A percentile compares a stretch with the other conserved stretches of the same genome.
phyloP scores from a whole-genome alignment of 2,329 filamentous ascomycete genomes.

The Alternaria incomplexa region DNA sequence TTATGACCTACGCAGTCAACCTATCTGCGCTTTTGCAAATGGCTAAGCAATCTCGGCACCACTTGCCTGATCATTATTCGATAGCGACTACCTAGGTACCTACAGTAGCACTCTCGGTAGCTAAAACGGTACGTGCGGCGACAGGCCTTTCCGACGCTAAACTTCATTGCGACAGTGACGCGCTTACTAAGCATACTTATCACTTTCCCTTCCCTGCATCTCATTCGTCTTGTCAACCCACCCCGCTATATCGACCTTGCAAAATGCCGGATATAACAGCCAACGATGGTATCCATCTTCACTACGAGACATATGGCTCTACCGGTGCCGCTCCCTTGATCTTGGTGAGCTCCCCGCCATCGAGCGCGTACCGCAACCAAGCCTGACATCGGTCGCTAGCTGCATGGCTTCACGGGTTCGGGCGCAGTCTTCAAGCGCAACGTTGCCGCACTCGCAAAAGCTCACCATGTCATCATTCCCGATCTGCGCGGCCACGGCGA shows the following conservation, averaged over 20 bases:
- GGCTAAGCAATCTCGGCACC: too few species aligned
- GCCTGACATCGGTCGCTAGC: slow-evolving; percentile 10
- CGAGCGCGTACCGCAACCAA: neutral
- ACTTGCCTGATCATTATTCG: too few species aligned
- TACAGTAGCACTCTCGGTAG: too few species aligned
- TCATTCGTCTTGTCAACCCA: too few species aligned
- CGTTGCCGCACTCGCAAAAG: slow-evolving; percentile 8
- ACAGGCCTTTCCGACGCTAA: neutral
- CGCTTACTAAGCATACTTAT: too few species aligned
- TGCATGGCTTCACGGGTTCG: slow-evolving; percentile 38
- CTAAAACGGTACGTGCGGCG: neutral
- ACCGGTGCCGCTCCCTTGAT: slow-evolving; percentile 14
- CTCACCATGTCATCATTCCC: slow-evolving; percentile 21
- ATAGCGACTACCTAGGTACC: too few species aligned
- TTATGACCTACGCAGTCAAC: neutral
- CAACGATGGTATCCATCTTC: slow-evolving; percentile 21
- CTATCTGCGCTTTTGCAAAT: too few species aligned
- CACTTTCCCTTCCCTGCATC: too few species aligned
- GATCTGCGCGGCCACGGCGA: slow-evolving; percentile 35
- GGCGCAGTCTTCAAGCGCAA: slow-evolving; percentile 29
- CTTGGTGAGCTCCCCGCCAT: slow-evolving; percentile 11
- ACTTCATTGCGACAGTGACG: neutral
- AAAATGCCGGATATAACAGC: slow-evolving; percentile 21
- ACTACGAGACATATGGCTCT: slow-evolving; percentile 19
- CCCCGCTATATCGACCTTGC: neutral